These are phyloP conservation scores for Suillus weaverae DNA, from an alignment of 768 basidiomycete genomes.

Conservation along the genomic window DNA sequence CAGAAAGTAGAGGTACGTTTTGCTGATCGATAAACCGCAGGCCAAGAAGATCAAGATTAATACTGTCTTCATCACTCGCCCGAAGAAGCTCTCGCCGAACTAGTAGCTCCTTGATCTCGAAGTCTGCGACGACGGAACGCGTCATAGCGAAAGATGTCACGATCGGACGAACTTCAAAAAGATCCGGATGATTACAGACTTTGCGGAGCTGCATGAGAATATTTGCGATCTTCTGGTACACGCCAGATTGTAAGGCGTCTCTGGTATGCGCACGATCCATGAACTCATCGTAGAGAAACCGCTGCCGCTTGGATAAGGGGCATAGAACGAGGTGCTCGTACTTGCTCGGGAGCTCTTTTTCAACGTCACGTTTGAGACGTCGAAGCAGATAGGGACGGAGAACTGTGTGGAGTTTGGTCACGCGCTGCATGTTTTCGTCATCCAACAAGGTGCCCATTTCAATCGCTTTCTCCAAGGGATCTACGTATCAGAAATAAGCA, in stretches of 20 bases:
- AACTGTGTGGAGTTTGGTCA: constrained; percentile 88
- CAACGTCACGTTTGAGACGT: constrained; percentile 96
- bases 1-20: constrained; percentile 50
- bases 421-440: constrained; percentile 81
- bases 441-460: constrained; percentile 77
- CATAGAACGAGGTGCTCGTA: constrained; percentile 89
- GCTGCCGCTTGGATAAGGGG: constrained; percentile 85
- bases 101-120: constrained; percentile 86
- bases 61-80: constrained; percentile 48
- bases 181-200: constrained; percentile 92
- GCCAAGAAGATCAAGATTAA: constrained; percentile 66
- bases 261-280: constrained; percentile 86
- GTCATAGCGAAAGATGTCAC: constrained; percentile 75
- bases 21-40: constrained; percentile 61
- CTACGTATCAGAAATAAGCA: constrained; percentile 39
- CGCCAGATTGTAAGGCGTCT: constrained; percentile 79
- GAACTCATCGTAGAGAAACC: constrained; percentile 96
- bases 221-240: constrained; percentile 89
- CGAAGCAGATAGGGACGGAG: constrained; percentile 95
- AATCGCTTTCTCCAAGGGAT: constrained; percentile 91
- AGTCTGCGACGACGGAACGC: constrained; percentile 74
- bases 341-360: constrained; percentile 92
- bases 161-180: constrained; percentile 87
- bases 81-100: constrained; percentile 71
- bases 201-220: constrained; percentile 98